Percentiles rank a stretch among this genome's conserved stretches.
Evolutionary conservation across 495 filamentous ascomycete genomes (phyloP).

Genomic region (Xeromyces bisporus): DNA sequence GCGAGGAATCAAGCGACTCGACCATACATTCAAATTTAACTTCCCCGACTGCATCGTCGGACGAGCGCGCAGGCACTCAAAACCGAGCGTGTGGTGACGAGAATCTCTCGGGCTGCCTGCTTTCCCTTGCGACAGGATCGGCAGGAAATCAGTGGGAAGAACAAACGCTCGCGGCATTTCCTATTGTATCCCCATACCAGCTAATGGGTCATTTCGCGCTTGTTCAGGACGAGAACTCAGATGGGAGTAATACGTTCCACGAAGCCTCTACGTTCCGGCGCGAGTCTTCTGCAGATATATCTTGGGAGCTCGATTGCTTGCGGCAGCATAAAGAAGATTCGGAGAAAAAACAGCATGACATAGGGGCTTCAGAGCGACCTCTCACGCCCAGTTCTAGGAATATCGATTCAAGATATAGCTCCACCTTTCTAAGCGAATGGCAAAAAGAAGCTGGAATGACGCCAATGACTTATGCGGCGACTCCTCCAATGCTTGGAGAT

Average conservation of each 20-base stretch:
- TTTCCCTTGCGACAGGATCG: slow-evolving; percentile 57
- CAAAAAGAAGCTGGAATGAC: slow-evolving; percentile 28
- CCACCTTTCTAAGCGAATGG: slow-evolving; percentile 14
- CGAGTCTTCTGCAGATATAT: slow-evolving; percentile 31
- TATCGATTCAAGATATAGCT: too few species aligned
- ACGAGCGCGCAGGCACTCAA: slow-evolving; percentile 19
- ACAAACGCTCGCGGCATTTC: slow-evolving; percentile 52
- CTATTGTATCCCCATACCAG: slow-evolving; percentile 46
- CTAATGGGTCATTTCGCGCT: slow-evolving; percentile 43
- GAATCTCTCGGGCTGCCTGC: slow-evolving; percentile 53
- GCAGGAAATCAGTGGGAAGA: slow-evolving; percentile 58
- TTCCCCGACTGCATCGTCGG: slow-evolving; percentile 24
- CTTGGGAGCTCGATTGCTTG: slow-evolving; percentile 35
- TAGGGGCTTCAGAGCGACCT: too few species aligned
- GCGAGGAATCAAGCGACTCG: slow-evolving; percentile 35
- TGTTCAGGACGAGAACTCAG: slow-evolving; percentile 32
- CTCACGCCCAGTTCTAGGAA: too few species aligned
- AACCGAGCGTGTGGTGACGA: slow-evolving; percentile 49
- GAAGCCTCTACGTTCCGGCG: slow-evolving; percentile 18
- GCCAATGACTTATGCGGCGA: slow-evolving; percentile 34
- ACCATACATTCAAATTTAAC: slow-evolving; percentile 32
- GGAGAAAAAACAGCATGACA: slow-evolving; percentile 19
- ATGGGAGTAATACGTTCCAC: slow-evolving; percentile 22
- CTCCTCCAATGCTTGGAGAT: slow-evolving; percentile 70
- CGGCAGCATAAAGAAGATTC: slow-evolving; percentile 31